A percentile compares a stretch with the other conserved stretches of the same genome.
Evolutionary conservation across 139 green algal species (phyloP).

Genomic region (Zygnema cylindricum): DNA sequence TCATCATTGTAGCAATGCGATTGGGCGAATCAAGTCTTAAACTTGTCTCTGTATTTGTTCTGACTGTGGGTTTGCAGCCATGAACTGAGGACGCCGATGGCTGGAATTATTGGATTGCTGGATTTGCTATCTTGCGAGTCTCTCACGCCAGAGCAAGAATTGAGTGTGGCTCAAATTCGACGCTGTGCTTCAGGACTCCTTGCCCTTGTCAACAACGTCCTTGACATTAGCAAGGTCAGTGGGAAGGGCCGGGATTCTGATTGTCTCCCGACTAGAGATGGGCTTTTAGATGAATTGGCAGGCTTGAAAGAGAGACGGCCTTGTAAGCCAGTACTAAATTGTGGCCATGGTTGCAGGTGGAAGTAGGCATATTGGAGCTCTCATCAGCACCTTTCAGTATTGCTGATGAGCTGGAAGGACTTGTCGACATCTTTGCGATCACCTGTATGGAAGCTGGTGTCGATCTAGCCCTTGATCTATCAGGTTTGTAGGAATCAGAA

Average conservation of each 20-base stretch:
- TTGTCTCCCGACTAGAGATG: no score
- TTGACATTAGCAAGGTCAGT: slow-evolving; percentile 58
- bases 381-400: slow-evolving; percentile 39
- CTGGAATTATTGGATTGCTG: slow-evolving; percentile 68
- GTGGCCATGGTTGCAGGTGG: slow-evolving; percentile 47
- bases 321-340: no score
- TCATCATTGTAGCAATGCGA: no score
- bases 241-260: no score
- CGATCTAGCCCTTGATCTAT: slow-evolving; percentile 42
- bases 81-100: slow-evolving; percentile 71
- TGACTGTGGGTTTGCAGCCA: slow-evolving; percentile 51
- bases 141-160: slow-evolving; percentile 31
- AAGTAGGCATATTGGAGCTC: slow-evolving; percentile 37
- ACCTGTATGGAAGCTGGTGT: slow-evolving; percentile 35
- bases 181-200: slow-evolving; percentile 51
- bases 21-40: no score
- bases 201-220: slow-evolving; percentile 51
- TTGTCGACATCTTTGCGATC: slow-evolving; percentile 47
- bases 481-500: background rate
- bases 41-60: background rate
- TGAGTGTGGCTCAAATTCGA: slow-evolving; percentile 47
- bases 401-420: slow-evolving; percentile 32
- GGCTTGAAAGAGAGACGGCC: no score
- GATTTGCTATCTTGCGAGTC: slow-evolving; percentile 47
- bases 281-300: no score